Evolutionary conservation across 805 yeast genomes (phyloP).

Genomic region (Candida montana): DNA sequence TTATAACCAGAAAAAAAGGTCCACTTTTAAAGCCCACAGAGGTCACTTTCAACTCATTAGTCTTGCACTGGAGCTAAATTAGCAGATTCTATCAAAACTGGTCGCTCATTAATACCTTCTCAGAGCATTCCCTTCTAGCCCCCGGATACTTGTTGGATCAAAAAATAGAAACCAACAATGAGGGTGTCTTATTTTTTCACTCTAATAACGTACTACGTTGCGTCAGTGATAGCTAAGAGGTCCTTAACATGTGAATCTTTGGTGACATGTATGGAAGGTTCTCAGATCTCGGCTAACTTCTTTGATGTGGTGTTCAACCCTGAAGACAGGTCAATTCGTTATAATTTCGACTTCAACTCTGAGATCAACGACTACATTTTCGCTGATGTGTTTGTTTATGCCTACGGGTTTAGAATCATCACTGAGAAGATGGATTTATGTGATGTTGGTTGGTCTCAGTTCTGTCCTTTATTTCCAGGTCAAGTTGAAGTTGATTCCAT

Average conservation of each 20-base stretch:
- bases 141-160: background rate
- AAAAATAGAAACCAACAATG: background rate
- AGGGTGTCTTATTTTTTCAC: slow-evolving; percentile 2
- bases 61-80: too few relatives aligned
- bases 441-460: slow-evolving; percentile 64
- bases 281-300: slow-evolving; percentile 64
- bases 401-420: slow-evolving; percentile 78
- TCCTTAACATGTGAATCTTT: slow-evolving; percentile 39
- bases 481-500: slow-evolving; percentile 68
- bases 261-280: slow-evolving; percentile 79
- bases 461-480: slow-evolving; percentile 87
- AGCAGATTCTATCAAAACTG: too few relatives aligned
- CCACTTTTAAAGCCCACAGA: too few relatives aligned
- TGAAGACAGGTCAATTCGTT: slow-evolving; percentile 58
- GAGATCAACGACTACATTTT: slow-evolving; percentile 58
- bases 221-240: background rate
- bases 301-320: slow-evolving; percentile 78
- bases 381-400: slow-evolving; percentile 72
- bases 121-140: too few relatives aligned
- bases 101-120: too few relatives aligned
- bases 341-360: slow-evolving; percentile 65
- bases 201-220: background rate
- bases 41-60: too few relatives aligned
- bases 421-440: slow-evolving; percentile 58
- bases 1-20: too few relatives aligned